phyloP scores from a whole-genome alignment of 2,329 filamentous ascomycete species.

The Fusarium sp. region DNA sequence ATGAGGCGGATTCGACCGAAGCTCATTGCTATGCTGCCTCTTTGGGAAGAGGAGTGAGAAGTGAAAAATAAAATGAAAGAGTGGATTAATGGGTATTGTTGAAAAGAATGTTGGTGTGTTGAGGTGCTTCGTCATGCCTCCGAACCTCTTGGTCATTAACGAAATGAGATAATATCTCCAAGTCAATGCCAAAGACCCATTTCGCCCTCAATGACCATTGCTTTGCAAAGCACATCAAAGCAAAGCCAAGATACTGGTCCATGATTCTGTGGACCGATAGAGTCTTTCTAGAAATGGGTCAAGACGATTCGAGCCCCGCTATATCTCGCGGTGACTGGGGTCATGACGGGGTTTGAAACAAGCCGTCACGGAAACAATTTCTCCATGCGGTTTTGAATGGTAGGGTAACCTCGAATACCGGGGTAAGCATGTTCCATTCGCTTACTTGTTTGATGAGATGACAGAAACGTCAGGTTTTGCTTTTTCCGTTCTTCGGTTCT shows the following conservation, averaged over 20 bases:
- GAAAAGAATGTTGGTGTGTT: constrained; percentile 25
- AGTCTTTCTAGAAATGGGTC: constrained; percentile 26
- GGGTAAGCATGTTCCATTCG: constrained; percentile 12
- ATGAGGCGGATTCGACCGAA: constrained; percentile 23
- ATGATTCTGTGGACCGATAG: constrained; percentile 7
- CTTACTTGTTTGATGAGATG: constrained; percentile 2
- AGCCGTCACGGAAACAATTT: constrained; percentile 33
- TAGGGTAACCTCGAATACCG: constrained; percentile 27
- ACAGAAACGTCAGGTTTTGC: constrained; percentile 19
- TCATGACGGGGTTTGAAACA: constrained; percentile 38
- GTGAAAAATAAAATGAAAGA: constrained; percentile 17
- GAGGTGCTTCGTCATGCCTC: background rate
- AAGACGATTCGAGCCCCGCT: constrained; percentile 36
- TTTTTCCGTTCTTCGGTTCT: background rate
- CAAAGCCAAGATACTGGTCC: background rate
- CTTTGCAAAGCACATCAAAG: constrained; percentile 1
- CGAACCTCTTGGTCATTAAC: constrained; percentile 12
- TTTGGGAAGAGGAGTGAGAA: constrained; percentile 34
- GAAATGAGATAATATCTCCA: constrained; percentile 22
- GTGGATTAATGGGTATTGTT: constrained; percentile 21
- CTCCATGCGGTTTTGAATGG: constrained; percentile 26
- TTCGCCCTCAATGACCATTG: background rate
- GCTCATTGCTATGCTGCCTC: constrained; percentile 26
- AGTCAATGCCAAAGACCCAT: constrained; percentile 29
- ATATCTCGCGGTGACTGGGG: constrained; percentile 22